Conservation (phyloP, 1,284 basidiomycete genomes). For the Leucoagaricus sp. region DNA sequence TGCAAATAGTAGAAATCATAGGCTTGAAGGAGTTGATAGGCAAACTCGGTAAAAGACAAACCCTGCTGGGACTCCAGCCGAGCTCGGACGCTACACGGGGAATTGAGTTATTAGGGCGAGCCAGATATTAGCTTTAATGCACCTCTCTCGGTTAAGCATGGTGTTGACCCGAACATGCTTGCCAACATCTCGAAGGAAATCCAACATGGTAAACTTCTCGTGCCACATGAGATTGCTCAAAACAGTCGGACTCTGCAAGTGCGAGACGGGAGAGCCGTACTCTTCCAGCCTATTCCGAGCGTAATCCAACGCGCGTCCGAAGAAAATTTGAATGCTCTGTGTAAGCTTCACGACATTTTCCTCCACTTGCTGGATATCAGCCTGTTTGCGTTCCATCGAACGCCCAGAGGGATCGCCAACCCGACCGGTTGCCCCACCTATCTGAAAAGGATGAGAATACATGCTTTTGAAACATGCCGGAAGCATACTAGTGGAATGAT, state of each 20-base stretch:
- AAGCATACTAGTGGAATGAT: constrained; percentile 77
- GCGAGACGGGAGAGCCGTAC: neutral
- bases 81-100: constrained; percentile 70
- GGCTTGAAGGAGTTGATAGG: constrained; percentile 96
- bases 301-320: constrained; percentile 65
- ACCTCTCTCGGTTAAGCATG: constrained; percentile 94
- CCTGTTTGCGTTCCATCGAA: constrained; percentile 77
- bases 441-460: constrained; percentile 47
- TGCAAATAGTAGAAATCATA: constrained; percentile 91
- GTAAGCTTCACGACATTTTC: constrained; percentile 73
- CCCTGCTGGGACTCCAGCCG: constrained; percentile 79
- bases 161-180: constrained; percentile 81
- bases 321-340: constrained; percentile 71
- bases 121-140: constrained; percentile 20
- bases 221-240: constrained; percentile 91
- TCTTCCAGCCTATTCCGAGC: constrained; percentile 39
- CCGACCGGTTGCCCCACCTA: constrained; percentile 95
- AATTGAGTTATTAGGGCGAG: neutral
- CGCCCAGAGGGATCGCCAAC: constrained; percentile 97
- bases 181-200: constrained; percentile 86
- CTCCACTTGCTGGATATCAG: constrained; percentile 60
- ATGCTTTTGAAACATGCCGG: constrained; percentile 1
- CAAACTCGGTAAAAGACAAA: constrained; percentile 97
- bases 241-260: constrained; percentile 42
- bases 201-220: constrained; percentile 70